Conservation (phyloP, 2,329 filamentous ascomycete genomes). For the Hymenoscyphus salicellus region DNA sequence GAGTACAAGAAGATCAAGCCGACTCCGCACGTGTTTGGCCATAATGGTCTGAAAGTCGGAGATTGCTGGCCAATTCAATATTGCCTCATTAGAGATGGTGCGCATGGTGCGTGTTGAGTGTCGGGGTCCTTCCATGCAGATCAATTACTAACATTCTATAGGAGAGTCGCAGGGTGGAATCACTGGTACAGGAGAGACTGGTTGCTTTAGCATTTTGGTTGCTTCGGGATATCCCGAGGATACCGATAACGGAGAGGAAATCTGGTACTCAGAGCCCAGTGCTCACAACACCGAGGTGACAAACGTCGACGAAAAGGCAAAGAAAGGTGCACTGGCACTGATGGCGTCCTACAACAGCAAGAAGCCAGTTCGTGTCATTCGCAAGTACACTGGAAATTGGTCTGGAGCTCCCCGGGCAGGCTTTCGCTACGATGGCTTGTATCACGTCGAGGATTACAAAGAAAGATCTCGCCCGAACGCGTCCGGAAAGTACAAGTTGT, state of each 20-base stretch:
- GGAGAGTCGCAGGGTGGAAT: slow-evolving; percentile 1
- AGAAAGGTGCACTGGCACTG: neutral
- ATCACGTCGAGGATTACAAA: neutral
- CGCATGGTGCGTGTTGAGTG: slow-evolving; percentile 11
- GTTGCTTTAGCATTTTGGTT: slow-evolving; percentile 10
- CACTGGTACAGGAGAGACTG: neutral
- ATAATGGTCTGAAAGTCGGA: slow-evolving; percentile 7
- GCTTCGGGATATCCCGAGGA: slow-evolving; percentile 4
- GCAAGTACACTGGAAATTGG: slow-evolving; percentile 7
- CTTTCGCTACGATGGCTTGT: slow-evolving; percentile 14
- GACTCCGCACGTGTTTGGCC: neutral
- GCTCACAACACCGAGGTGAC: neutral
- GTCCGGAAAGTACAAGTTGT: neutral
- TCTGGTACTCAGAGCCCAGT: slow-evolving; percentile 8
- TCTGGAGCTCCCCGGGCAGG: neutral
- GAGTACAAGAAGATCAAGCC: neutral
- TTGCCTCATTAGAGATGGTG: slow-evolving; percentile 9
- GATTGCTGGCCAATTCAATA: slow-evolving; percentile 8
- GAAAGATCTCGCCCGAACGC: neutral
- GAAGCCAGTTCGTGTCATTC: slow-evolving; percentile 9
- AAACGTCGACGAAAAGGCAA: neutral
- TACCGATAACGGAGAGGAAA: slow-evolving; percentile 1
- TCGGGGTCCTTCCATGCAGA: too few species aligned
- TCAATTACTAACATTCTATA: neutral
- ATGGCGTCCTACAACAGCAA: neutral